Percentiles rank a stretch among this genome's conserved stretches.
phyloP scores from a whole-genome alignment of 2,329 filamentous ascomycete species.

The Penicillium sp. region DNA sequence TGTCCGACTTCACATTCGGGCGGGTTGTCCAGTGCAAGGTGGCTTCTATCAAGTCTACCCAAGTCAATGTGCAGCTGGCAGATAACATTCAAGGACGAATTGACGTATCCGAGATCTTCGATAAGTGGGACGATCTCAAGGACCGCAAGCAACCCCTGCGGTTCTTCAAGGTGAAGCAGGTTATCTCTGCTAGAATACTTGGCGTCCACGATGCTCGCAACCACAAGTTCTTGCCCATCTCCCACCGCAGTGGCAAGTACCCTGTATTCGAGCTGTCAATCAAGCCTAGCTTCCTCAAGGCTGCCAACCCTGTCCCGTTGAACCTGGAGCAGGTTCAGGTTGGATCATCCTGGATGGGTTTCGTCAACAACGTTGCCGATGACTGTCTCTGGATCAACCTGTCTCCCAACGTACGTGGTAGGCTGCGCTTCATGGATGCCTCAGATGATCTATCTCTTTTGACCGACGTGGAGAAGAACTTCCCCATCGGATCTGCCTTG shows the following conservation, averaged over 20 bases:
- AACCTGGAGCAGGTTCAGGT: conserved; percentile 73
- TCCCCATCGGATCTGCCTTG: conserved; percentile 87
- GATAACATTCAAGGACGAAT: conserved; percentile 91
- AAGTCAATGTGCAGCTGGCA: conserved; percentile 86
- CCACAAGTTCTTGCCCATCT: conserved; percentile 88
- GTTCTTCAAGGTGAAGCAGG: conserved; percentile 72
- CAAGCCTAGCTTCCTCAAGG: conserved; percentile 65
- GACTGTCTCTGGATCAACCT: conserved; percentile 89
- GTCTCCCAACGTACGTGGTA: conserved; percentile 83
- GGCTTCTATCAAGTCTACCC: conserved; percentile 84
- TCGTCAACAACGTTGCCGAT: conserved; percentile 85
- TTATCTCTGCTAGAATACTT: conserved; percentile 75
- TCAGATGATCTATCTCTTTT: conserved; percentile 84
- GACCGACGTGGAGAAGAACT: conserved; percentile 75
- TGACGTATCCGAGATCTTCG: conserved; percentile 88
- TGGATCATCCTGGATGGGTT: conserved; percentile 76
- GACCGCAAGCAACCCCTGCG: conserved; percentile 80
- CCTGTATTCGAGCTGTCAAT: conserved; percentile 84
- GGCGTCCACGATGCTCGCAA: conserved; percentile 89
- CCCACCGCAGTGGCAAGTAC: conserved; percentile 78
- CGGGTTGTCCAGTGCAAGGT: conserved; percentile 76
- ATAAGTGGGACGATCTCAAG: conserved; percentile 82
- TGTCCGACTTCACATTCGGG: conserved; percentile 76
- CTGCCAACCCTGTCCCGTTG: conserved; percentile 65
- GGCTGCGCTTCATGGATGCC: conserved; percentile 79